phyloP scores from a whole-genome alignment of 768 basidiomycete genomes.

The Phaeotremella skinneri region DNA sequence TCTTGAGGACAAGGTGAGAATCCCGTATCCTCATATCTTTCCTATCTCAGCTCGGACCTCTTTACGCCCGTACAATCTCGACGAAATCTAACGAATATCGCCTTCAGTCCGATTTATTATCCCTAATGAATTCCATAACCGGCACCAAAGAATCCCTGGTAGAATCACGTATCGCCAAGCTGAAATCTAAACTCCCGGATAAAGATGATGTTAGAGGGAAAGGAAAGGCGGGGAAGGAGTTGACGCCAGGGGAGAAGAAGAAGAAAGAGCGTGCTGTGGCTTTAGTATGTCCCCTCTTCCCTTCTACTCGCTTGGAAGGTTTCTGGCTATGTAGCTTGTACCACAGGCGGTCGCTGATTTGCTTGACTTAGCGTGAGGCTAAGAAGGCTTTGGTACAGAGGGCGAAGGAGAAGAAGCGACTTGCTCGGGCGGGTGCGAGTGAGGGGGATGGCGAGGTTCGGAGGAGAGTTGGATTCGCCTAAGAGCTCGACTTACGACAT shows the following conservation, averaged over 20 bases:
- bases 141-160: slow-evolving; percentile 14
- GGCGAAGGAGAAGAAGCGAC: slow-evolving; percentile 13
- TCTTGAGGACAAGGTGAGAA: slow-evolving; percentile 35
- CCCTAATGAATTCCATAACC: slow-evolving; percentile 9
- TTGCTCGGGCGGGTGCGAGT: not conserved
- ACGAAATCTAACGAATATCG: no score
- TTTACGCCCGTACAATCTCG: no score
- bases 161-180: slow-evolving; percentile 7
- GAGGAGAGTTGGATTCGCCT: slow-evolving; percentile 24
- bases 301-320: not conserved
- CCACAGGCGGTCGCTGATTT: not conserved
- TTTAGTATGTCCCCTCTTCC: slow-evolving; percentile 7
- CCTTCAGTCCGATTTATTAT: not conserved
- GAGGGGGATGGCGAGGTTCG: not conserved
- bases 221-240: slow-evolving; percentile 7
- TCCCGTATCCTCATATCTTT: not conserved
- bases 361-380: slow-evolving; percentile 4
- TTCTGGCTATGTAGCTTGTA: no score
- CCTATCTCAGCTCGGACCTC: not conserved
- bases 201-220: not conserved
- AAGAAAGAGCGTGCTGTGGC: slow-evolving; percentile 15
- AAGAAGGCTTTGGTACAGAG: slow-evolving; percentile 11
- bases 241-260: slow-evolving; percentile 9
- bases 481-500: no score
- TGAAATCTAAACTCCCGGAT: slow-evolving; percentile 10